Conservation (phyloP, 192 early-diverging fungal genomes). For the Backusella psychrophila region DNA sequence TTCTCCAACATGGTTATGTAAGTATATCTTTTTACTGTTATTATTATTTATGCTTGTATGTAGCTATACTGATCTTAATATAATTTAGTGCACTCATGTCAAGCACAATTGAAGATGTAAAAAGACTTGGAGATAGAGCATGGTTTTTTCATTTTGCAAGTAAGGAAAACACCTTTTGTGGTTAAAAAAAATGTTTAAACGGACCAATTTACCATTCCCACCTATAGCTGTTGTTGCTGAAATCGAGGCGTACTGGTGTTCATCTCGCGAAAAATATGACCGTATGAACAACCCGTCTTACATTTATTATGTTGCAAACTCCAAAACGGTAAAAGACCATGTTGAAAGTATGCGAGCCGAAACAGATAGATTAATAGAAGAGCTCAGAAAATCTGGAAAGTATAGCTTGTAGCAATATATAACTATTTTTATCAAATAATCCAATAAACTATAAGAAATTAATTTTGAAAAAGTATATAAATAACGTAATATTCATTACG, state of each 20-base stretch:
- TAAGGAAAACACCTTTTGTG: neutral
- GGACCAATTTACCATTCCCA: no score
- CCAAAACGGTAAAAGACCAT: neutral
- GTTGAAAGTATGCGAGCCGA: neutral
- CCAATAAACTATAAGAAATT: no score
- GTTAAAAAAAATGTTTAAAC: no score
- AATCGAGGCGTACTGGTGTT: neutral
- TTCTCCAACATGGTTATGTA: constrained; percentile 19
- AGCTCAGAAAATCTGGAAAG: neutral
- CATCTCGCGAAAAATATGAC: neutral
- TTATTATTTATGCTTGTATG: no score
- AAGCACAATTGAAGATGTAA: neutral
- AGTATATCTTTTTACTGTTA: neutral
- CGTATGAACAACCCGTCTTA: neutral
- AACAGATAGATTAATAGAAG: neutral
- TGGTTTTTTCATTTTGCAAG: neutral
- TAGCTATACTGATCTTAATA: neutral
- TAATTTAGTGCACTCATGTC: neutral
- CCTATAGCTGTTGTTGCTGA: neutral
- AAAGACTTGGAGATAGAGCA: neutral
- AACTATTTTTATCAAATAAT: no score
- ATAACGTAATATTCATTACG: no score
- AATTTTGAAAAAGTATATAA: no score
- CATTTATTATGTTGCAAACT: neutral
- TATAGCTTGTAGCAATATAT: no score